Evolutionary conservation across 2,329 filamentous ascomycete species (phyloP).

Genomic region (Penicillium brevicompactum): DNA sequence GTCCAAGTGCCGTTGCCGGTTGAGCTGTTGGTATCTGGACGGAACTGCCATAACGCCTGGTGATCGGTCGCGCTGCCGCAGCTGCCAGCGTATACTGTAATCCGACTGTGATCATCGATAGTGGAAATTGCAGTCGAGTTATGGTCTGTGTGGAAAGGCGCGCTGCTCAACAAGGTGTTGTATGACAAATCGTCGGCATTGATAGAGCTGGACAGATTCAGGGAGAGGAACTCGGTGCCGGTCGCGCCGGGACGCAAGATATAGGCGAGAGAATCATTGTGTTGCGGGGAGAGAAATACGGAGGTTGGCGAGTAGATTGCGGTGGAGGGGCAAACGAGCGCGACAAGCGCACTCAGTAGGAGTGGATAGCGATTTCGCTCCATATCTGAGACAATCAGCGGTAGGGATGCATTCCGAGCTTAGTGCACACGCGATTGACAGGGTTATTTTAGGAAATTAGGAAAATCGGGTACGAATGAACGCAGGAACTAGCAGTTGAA

Average conservation of each 20-base stretch:
- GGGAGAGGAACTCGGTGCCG: constrained; percentile 58
- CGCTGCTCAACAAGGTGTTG: constrained; percentile 28
- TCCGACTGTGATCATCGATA: constrained; percentile 66
- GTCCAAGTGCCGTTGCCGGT: constrained; percentile 60
- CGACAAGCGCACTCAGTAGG: constrained; percentile 17
- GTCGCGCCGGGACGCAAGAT: constrained; percentile 63
- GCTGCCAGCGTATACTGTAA: constrained; percentile 74
- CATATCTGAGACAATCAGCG: constrained; percentile 30
- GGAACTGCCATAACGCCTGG: constrained; percentile 69
- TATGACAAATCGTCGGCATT: constrained; percentile 47
- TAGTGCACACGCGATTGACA: constrained; percentile 25
- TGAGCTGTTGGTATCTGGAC: constrained; percentile 45
- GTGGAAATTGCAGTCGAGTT: constrained; percentile 69
- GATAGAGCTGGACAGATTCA: constrained; percentile 66
- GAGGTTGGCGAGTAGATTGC: constrained; percentile 74
- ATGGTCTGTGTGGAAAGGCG: constrained; percentile 44
- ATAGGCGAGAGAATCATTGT: constrained; percentile 64
- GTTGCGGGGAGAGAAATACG: constrained; percentile 60
- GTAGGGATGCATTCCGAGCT: constrained; percentile 26
- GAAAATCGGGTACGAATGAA: neutral
- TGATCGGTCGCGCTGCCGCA: constrained; percentile 60
- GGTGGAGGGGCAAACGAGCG: constrained; percentile 30
- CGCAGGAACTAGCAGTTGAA: neutral
- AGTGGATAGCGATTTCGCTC: constrained; percentile 16
- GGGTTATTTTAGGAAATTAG: constrained; percentile 3